A percentile compares a stretch with the other conserved stretches of the same genome.
These are phyloP conservation scores for Panicum hallii DNA, from an alignment of 202 grass and related monocot genomes.

Conservation along the genomic window DNA sequence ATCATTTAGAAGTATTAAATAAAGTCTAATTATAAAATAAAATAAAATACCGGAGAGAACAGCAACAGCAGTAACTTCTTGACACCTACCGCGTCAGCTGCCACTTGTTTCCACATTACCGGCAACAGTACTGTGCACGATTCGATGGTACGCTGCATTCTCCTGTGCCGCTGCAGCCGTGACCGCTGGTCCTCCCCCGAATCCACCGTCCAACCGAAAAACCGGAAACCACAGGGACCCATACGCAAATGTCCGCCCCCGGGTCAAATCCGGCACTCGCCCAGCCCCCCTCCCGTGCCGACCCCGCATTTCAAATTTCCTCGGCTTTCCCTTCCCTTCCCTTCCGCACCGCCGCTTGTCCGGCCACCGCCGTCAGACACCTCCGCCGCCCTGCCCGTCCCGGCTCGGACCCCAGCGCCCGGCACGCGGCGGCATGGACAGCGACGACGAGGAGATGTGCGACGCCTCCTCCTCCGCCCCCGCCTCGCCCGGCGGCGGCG, in stretches of 20 bases:
- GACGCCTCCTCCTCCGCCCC: slow-evolving; percentile 46
- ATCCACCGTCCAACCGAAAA: not conserved
- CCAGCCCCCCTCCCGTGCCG: slow-evolving; percentile 3
- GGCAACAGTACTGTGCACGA: slow-evolving; percentile 18
- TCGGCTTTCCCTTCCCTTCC: slow-evolving; percentile 8
- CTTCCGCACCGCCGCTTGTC: not conserved
- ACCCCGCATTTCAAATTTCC: slow-evolving; percentile 95
- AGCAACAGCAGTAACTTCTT: not conserved
- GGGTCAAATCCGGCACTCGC: slow-evolving; percentile 57
- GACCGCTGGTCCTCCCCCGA: not conserved
- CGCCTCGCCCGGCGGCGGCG: not conserved
- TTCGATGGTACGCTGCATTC: not conserved
- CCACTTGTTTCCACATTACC: not conserved
- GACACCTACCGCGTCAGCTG: not conserved
- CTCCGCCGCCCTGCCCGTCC: slow-evolving; percentile 1
- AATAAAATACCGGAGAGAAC: no score
- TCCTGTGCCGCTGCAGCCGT: not conserved
- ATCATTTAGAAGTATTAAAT: no score
- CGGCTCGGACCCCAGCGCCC: not conserved
- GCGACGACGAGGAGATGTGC: slow-evolving; percentile 67
- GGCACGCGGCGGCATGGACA: slow-evolving; percentile 37
- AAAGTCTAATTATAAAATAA: no score
- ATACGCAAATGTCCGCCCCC: not conserved
- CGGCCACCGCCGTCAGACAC: not conserved
- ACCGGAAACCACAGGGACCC: fast-evolving